Evolutionary conservation across 352 stramenopile species (phyloP), one percentile per base, ranked within the genome.

Genomic region (Globisporangium cederbergense): DNA sequence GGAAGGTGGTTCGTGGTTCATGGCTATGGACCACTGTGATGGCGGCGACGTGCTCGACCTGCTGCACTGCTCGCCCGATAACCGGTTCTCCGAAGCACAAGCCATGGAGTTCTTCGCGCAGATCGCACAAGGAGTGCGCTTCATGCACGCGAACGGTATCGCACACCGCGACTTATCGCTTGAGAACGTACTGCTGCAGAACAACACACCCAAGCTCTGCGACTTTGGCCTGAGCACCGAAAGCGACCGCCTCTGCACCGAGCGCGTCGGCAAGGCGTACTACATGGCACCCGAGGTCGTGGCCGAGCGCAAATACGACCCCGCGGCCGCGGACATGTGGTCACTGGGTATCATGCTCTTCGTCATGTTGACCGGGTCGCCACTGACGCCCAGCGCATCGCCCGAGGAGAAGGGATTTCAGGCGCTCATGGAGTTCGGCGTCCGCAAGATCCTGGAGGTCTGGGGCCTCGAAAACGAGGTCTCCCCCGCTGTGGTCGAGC

Each of bases 281-380:
- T 86, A 86, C 70, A 89, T 85, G 77, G 78, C 77, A 45, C 76
- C 73, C 2, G 80, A 89, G 66, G 78, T 87, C 3, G 69, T 81
- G 22, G 60, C 63, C 2, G 58, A 67, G 11, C 30, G 70, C 18
- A 16, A 42, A 28, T 88, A 88, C 71, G 72, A 85, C 43, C 78
- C 77, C 0, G 63, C 64, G 13, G 76, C 54, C 2, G 80, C 80
- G n/a, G 83, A 91, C 36, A 72, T 89, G 60, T 90, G 80, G 83
- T 89, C 83, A 20, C 71, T 91, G 1, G 80, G 83, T 6, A 68
- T 88, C 30, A 67, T 91, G 46, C 62, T 91, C 11, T 90, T 87
- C 72, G 78, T 88, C 62, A 81, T 89, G 72, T 30, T 90, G 25
- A 80, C 76, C 4, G 83, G 83, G 0, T 83, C 80, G 9, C 80